Evolutionary conservation across 495 filamentous ascomycete genomes (phyloP), one percentile per base, ranked within the genome.

Genomic region (Viridothelium virens): DNA sequence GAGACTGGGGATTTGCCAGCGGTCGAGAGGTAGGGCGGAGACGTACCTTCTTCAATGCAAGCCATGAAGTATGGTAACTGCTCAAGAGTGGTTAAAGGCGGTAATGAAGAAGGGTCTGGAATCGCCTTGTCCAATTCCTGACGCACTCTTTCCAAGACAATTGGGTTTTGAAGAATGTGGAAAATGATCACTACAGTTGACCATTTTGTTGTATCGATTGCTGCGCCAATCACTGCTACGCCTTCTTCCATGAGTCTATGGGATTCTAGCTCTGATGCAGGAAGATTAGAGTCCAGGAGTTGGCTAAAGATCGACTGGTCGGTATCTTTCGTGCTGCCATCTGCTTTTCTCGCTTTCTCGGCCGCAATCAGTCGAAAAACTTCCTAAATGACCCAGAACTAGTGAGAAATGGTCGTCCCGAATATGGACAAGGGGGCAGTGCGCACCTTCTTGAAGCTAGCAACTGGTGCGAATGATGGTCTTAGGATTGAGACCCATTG

Each of bases 31-130:
- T 25, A 25, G 25, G 25, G 25, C 25, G 25, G 25, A 25, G 25
- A 25, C 25, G 25, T 25, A 34, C 71, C 71, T 61, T 84, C 80
- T 14, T 79, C 71, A 56, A 83, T 74, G 39, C 79, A 70, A 14
- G 77, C 81, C n/a, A 70, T 68, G 2, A 83, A 70, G 53, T 78
- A 78, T 1, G 76, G 75, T 46, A 74, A 75, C 34, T 69, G 70
- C 65, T 79, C 74, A 1, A 78, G 71, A 9, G 11, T n/a, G n/a
- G 18, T 25, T 2, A 53, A 53, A 5, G 48, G 11, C 48, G 18
- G 48, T n/a, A n/a, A n/a, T 53, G 11, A 14, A 9, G 11, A 25
- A 18, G 48, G 48, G n/a, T 25, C 41, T 44, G 41, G 6, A 44
- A 14, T 7, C 7, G 65, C 65, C 7, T 16, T 31, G 1, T 18